Conservation (phyloP, 371 early-diverging fungal species). For the Actinomortierella wolfii region DNA sequence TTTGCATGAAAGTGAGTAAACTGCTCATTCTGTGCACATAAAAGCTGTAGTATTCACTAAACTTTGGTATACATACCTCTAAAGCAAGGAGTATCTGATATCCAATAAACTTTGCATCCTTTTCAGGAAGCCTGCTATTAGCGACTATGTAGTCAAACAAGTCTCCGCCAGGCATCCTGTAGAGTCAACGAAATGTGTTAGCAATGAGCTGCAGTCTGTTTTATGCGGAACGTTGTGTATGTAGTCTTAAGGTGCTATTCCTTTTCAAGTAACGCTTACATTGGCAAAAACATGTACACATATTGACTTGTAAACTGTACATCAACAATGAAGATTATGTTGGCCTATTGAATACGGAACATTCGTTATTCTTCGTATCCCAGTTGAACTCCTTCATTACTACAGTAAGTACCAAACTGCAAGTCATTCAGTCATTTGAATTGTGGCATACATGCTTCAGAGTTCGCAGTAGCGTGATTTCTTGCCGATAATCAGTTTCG, state of each 20-base stretch:
- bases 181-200: not conserved
- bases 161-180: constrained; percentile 57
- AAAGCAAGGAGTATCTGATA: constrained; percentile 59
- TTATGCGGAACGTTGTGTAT: not conserved
- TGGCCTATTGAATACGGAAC: constrained; percentile 26
- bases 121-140: constrained; percentile 50
- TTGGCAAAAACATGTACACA: constrained; percentile 60
- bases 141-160: constrained; percentile 55
- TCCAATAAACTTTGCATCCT: constrained; percentile 54
- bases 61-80: constrained; percentile 8
- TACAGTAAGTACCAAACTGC: not conserved
- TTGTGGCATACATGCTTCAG: constrained; percentile 48
- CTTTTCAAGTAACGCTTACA: constrained; percentile 16
- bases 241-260: not conserved
- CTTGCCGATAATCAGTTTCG: constrained; percentile 48
- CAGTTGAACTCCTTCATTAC: too few species aligned
- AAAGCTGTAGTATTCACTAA: not conserved
- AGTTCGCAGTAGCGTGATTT: constrained; percentile 51
- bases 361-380: not conserved
- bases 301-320: constrained; percentile 50
- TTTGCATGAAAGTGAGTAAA: not conserved
- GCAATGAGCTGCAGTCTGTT: too few species aligned
- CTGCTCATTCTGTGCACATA: too few species aligned
- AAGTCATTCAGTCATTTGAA: not conserved
- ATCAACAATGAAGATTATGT: constrained; percentile 58